Evolutionary conservation across 2,329 filamentous ascomycete genomes (phyloP).

Genomic region (Aaosphaeria pasadenensis): DNA sequence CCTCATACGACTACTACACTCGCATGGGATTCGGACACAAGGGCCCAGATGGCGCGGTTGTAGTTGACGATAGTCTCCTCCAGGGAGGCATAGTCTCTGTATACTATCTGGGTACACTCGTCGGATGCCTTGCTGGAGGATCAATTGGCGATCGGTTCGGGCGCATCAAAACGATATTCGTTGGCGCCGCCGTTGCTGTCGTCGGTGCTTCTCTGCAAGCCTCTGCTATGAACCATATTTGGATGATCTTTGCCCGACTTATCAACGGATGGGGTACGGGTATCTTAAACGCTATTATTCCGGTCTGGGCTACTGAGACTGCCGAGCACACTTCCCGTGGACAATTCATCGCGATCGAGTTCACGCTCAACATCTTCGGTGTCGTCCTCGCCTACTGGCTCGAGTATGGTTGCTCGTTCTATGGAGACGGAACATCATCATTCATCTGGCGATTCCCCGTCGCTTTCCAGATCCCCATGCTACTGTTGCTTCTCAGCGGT

Average conservation of each 20-base stretch:
- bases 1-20: constrained; percentile 27
- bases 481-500: constrained; percentile 54
- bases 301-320: constrained; percentile 70
- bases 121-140: constrained; percentile 51
- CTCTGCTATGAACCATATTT: constrained; percentile 59
- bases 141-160: constrained; percentile 48
- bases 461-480: constrained; percentile 66
- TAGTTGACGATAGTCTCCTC: constrained; percentile 21
- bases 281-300: constrained; percentile 67
- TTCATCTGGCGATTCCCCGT: constrained; percentile 68
- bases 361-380: constrained; percentile 70
- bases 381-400: constrained; percentile 60
- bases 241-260: constrained; percentile 54
- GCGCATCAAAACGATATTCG: constrained; percentile 45
- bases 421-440: constrained; percentile 55
- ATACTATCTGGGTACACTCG: constrained; percentile 23
- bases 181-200: constrained; percentile 49
- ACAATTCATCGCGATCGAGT: constrained; percentile 68
- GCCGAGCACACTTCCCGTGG: constrained; percentile 66
- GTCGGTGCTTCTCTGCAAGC: constrained; percentile 41
- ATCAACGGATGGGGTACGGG: constrained; percentile 67
- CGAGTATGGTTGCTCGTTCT: constrained; percentile 56
- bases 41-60: constrained; percentile 17
- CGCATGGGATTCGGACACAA: constrained; percentile 29
- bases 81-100: constrained; percentile 27